Evolutionary conservation across 2,329 filamentous ascomycete species (phyloP), one percentile per base, ranked within the genome.

Genomic region (Sporothrix pseudoabietina): DNA sequence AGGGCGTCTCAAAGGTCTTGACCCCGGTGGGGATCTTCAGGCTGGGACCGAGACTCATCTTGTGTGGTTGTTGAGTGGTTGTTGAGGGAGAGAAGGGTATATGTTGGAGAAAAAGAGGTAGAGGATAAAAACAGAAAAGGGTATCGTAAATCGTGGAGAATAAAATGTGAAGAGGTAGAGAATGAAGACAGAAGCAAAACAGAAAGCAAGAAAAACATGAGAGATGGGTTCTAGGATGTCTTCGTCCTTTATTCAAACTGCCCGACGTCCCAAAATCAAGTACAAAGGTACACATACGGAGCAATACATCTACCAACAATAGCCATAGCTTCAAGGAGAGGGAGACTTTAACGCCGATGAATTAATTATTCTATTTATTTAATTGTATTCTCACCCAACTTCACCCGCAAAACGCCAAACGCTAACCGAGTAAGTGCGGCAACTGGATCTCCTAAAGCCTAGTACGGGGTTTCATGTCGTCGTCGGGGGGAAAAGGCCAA

Each of bases 1-100:
- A 81, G 12, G 78, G 74, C 30, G 81, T 75, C 39, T 39, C 41
- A 22, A 72, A 74, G 32, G 71, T 69, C 57, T 63, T 74, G n/a
- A 32, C 30, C 44, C 65, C 54, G 69, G 73, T 9, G 39, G 41
- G 30, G 65, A 35, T 73, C 32, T 79, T 78, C 49, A 77, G 71
- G 47, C 73, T 74, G 32, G 77, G 74, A 14, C 77, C 77, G 44
- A 80, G 76, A 12, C 77, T 76, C 59, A 77, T 76, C 76, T 77
- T 79, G 32, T 77, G 78, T 79, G 32, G 8, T 8, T 30, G 69
- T n/a, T 22, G 26, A 26, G 22, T 44, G 8, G 44, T 69, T 44
- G 49, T 12, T 30, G 10, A 4, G 41, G n/a, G n/a, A 22, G 39
- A 30, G 63, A 22, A 39, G 19, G 19, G 19, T 3, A 16, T 19